A percentile compares a stretch with the other conserved stretches of the same genome.
Evolutionary conservation across 78 protist species (phyloP).

Genomic region (Dictyostelium capitatum): DNA sequence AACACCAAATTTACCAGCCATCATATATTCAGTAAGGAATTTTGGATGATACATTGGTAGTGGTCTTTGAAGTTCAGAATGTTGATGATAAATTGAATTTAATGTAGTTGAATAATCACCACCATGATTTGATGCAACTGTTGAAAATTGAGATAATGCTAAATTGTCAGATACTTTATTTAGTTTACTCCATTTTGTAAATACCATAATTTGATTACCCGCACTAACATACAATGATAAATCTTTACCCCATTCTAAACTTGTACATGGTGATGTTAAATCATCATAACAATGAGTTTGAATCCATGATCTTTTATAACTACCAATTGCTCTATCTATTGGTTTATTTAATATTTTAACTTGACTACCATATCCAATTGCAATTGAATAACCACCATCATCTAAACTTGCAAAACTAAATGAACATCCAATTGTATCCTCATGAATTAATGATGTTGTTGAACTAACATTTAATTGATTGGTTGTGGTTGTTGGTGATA

Average conservation of each 20-base stretch:
- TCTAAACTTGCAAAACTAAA: conserved; percentile 27
- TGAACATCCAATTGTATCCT: background rate
- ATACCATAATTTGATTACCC: conserved; percentile 67
- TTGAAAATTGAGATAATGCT: background rate
- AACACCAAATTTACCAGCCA: conserved; percentile 73
- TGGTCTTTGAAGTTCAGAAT: conserved; percentile 33
- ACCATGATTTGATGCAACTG: background rate
- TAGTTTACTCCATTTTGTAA: conserved; percentile 65
- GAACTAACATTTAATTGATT: background rate
- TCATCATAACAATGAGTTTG: conserved; percentile 52
- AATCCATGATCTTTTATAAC: conserved; percentile 54
- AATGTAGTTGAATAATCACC: background rate
- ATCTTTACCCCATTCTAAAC: conserved; percentile 61
- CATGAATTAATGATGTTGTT: background rate
- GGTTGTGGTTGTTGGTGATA: background rate
- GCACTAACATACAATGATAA: conserved; percentile 34
- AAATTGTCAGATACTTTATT: background rate
- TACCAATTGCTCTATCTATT: conserved; percentile 45
- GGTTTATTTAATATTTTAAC: conserved; percentile 30
- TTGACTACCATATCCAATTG: conserved; percentile 20
- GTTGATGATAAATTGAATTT: conserved; percentile 44
- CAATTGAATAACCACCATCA: conserved; percentile 23
- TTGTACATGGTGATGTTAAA: background rate
- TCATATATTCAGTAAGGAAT: conserved; percentile 54
- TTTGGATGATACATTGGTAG: conserved; percentile 79